Evolutionary conservation across 805 yeast species (phyloP), one percentile per base, ranked within the genome.

Genomic region (Lipomyces yamanashiensis): DNA sequence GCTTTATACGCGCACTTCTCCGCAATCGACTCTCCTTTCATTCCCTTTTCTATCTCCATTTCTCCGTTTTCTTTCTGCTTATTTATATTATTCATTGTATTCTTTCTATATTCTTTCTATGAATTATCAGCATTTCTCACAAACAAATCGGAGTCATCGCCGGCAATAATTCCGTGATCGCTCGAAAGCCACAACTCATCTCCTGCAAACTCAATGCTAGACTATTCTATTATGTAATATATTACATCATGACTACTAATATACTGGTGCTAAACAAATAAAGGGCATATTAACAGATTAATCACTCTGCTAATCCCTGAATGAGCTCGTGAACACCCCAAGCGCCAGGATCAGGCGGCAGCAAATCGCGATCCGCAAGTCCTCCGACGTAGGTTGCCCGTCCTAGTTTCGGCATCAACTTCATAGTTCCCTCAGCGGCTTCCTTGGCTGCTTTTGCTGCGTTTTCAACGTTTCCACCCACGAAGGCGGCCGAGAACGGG

Each of bases 331-430:
- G 88, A 21, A 92, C 79, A 4, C 97, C 98, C 66, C 90, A 85
- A 1, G 98, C 97, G 67, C 98, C 98, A 2, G 98, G 97, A 71
- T 92, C 98, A 1, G 96, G 96, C 37, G 92, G 77, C 37, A 51
- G 45, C 21, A 53, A 17, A 2, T 51, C 28, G 39, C 51, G 49
- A 15, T 76, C 76, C 23, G 71, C 77, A 65, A 81, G 80, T 2
- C 47, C 66, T 13, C 57, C 59, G 37, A 92, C 97, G 73, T 92
- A 93, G 1, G 96, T 87, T 13, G 98, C 97, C 72, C 98, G 85
- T 37, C 98, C 98, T 70, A 93, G 92, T 71, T 87, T 88, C 49
- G 98, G 97, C 69, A 85, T 87, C 67, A 89, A 77, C 49, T 84
- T 78, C 57, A 86, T 85, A 0, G 98, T 92, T 6, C 82, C 77